These are phyloP conservation scores for Tremella yokohamensis DNA, from an alignment of 768 basidiomycete species.

Conservation along the genomic window DNA sequence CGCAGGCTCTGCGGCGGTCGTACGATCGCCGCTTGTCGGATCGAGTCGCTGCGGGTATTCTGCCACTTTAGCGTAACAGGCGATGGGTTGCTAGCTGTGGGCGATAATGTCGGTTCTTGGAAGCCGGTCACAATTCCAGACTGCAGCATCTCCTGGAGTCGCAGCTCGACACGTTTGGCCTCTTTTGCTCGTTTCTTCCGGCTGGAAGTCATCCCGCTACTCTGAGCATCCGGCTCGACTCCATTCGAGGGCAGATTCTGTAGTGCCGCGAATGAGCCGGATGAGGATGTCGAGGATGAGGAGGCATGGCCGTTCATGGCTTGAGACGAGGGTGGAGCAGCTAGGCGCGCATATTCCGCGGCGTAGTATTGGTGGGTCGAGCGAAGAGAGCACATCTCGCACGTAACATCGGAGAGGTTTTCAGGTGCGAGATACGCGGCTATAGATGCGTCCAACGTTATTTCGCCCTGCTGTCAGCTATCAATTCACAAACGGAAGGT, in stretches of 20 bases:
- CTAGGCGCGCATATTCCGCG: conserved; percentile 62
- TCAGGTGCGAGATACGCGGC: conserved; percentile 86
- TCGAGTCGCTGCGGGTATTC: conserved; percentile 25
- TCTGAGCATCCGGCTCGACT: conserved; percentile 18
- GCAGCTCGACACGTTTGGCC: conserved; percentile 62
- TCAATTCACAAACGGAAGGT: not conserved
- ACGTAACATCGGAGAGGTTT: conserved; percentile 82
- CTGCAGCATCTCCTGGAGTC: conserved; percentile 63
- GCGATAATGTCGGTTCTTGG: conserved; percentile 23
- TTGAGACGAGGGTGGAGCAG: conserved; percentile 48
- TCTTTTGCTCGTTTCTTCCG: conserved; percentile 75
- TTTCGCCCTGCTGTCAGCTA: conserved; percentile 33
- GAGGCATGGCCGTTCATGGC: conserved; percentile 4
- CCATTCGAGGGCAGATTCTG: conserved; percentile 10
- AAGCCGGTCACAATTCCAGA: conserved; percentile 63
- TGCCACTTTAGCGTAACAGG: conserved; percentile 44
- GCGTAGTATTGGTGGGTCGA: conserved; percentile 66
- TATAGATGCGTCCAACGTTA: conserved; percentile 72
- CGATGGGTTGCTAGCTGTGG: conserved; percentile 7
- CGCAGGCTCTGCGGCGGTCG: conserved; percentile 82
- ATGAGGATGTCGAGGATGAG: conserved; percentile 6
- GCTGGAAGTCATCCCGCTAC: conserved; percentile 58
- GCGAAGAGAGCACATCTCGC: conserved; percentile 81
- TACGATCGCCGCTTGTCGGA: conserved; percentile 40
- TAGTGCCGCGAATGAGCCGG: conserved; percentile 27